Conservation (phyloP, 768 basidiomycete genomes). For the Leccinellum rugosiceps region DNA sequence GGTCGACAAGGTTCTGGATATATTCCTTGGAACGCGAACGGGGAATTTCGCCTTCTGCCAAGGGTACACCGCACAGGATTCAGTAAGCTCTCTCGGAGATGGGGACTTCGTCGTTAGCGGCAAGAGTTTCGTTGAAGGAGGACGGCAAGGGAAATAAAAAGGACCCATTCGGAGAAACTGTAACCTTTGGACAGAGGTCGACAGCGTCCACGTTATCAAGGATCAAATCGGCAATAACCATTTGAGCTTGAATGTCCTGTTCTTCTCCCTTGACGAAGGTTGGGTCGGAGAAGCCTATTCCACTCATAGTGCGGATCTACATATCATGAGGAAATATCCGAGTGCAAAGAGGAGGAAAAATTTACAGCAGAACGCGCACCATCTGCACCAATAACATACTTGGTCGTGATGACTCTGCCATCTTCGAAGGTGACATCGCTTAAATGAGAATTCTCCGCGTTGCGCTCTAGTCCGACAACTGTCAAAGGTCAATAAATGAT, state of each 20-base stretch:
- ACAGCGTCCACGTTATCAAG: conserved; percentile 19
- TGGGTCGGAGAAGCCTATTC: conserved; percentile 46
- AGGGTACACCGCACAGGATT: conserved; percentile 40
- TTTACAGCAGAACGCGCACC: conserved; percentile 45
- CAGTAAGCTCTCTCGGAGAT: conserved; percentile 32
- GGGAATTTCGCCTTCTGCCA: conserved; percentile 34
- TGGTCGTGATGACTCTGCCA: conserved; percentile 40
- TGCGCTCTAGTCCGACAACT: conserved; percentile 35
- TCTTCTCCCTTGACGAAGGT: conserved; percentile 24
- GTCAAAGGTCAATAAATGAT: conserved; percentile 37
- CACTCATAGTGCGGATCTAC: conserved; percentile 42
- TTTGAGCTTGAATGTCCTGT: conserved; percentile 33
- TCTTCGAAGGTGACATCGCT: conserved; percentile 45
- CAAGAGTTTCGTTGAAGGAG: conserved; percentile 11
- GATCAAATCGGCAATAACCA: conserved; percentile 47
- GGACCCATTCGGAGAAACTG: conserved; percentile 29
- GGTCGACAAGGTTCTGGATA: conserved; percentile 41
- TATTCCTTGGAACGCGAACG: conserved; percentile 37
- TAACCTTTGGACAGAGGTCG: conserved; percentile 11
- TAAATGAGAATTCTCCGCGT: conserved; percentile 23
- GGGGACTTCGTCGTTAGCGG: background rate
- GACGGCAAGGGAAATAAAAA: conserved; percentile 38
- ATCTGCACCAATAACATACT: conserved; percentile 51
- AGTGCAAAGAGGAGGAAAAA: background rate
- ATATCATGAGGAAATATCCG: background rate